phyloP scores from a whole-genome alignment of 1,284 basidiomycete species.

The Hemileia vastatrix region DNA sequence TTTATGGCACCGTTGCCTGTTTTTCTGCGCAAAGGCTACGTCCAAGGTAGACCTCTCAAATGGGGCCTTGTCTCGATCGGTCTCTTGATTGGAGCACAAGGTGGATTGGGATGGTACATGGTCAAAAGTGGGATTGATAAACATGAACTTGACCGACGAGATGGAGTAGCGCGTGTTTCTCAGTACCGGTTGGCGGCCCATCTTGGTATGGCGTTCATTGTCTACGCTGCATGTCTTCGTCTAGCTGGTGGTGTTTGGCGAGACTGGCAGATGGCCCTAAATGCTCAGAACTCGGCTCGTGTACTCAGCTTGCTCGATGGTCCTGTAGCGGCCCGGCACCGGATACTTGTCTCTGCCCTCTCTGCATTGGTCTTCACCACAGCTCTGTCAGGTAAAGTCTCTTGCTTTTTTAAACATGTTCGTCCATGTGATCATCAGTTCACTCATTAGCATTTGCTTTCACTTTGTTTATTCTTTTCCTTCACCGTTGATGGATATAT shows the following conservation, averaged over 20 bases:
- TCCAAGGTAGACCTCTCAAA: slow-evolving; percentile 26
- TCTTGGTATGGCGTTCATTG: slow-evolving; percentile 73
- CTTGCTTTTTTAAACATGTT: not conserved
- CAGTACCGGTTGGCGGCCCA: slow-evolving; percentile 95
- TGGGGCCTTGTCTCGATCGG: slow-evolving; percentile 33
- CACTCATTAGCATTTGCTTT: not conserved
- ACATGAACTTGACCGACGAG: slow-evolving; percentile 52
- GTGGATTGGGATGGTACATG: slow-evolving; percentile 98
- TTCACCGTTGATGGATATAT: slow-evolving; percentile 35
- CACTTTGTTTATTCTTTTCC: not conserved
- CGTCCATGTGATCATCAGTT: not conserved
- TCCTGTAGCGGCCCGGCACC: slow-evolving; percentile 50
- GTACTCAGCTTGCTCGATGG: slow-evolving; percentile 31
- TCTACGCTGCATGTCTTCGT: slow-evolving; percentile 84
- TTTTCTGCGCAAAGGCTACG: slow-evolving; percentile 60
- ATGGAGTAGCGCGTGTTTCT: slow-evolving; percentile 82
- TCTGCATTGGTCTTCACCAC: slow-evolving; percentile 65
- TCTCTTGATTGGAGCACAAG: slow-evolving; percentile 51
- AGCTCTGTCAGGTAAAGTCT: slow-evolving; percentile 13
- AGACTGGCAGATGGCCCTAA: slow-evolving; percentile 64
- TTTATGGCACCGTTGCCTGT: slow-evolving; percentile 59
- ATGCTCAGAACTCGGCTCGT: slow-evolving; percentile 42
- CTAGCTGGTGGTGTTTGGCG: slow-evolving; percentile 68
- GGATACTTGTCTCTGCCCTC: slow-evolving; percentile 54
- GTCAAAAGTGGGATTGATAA: slow-evolving; percentile 90